Percentiles rank a stretch among this genome's conserved stretches.
Evolutionary conservation across 1,284 basidiomycete genomes (phyloP).

Genomic region (Apiotrichum veenhuisii): DNA sequence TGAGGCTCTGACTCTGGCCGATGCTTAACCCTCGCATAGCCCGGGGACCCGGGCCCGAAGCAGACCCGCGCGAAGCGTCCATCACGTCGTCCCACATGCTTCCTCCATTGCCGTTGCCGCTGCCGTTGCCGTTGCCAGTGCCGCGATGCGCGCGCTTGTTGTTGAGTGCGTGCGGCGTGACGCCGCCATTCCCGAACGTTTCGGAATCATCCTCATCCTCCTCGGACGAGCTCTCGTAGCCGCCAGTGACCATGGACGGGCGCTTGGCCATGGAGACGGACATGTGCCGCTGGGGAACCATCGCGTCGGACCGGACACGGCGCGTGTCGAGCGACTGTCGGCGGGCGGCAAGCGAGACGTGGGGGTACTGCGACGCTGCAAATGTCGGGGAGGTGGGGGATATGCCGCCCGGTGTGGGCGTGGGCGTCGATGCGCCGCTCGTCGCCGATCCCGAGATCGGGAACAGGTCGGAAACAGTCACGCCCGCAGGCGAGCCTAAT

Average conservation of each 20-base stretch:
- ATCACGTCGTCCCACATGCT: neutral
- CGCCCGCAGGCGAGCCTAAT: neutral
- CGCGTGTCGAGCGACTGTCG: slow-evolving; percentile 2
- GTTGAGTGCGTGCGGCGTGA: neutral
- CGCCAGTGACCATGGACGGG: slow-evolving; percentile 32
- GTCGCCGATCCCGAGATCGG: too few relatives aligned
- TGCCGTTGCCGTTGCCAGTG: neutral
- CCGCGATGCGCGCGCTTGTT: too few relatives aligned
- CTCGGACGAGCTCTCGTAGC: slow-evolving; percentile 36
- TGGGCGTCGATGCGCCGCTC: too few relatives aligned
- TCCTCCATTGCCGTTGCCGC: too few relatives aligned
- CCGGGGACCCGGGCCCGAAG: neutral
- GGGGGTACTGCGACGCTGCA: neutral
- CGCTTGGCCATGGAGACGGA: slow-evolving; percentile 9
- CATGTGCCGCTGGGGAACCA: slow-evolving; percentile 3
- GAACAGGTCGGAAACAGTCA: neutral
- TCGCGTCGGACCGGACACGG: slow-evolving; percentile 9
- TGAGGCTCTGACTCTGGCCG: neutral
- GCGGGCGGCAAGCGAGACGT: neutral
- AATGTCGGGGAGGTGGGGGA: neutral
- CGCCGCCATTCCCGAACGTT: neutral
- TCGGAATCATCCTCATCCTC: slow-evolving; percentile 13
- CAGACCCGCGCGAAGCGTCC: neutral
- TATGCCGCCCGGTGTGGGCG: neutral
- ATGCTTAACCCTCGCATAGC: neutral